A percentile compares a stretch with the other conserved stretches of the same genome.
Evolutionary conservation across 2,329 filamentous ascomycete species (phyloP).

Genomic region (Aaosphaeria arxii): DNA sequence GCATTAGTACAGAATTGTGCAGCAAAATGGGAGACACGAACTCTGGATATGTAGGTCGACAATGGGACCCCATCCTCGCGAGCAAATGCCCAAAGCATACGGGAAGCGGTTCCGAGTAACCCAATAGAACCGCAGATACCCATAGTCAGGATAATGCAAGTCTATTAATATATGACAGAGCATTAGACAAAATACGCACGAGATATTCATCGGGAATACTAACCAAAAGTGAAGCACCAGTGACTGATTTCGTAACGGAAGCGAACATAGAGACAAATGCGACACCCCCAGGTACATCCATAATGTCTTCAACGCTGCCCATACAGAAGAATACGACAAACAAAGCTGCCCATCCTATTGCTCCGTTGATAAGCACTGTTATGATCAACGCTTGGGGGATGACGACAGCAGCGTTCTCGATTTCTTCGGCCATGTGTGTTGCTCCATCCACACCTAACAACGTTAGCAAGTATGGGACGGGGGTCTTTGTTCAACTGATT

Average conservation of each 20-base stretch:
- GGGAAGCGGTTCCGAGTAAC: conserved; percentile 21
- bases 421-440: conserved; percentile 18
- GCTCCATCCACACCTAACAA: neutral
- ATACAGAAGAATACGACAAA: conserved; percentile 28
- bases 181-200: too few species aligned
- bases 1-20: too few species aligned
- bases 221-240: neutral
- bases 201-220: neutral
- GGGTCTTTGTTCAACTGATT: neutral
- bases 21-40: neutral
- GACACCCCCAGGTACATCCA: neutral
- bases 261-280: neutral
- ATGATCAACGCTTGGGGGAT: conserved; percentile 37
- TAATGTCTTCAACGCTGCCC: neutral
- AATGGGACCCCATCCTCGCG: conserved; percentile 30
- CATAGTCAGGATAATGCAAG: neutral
- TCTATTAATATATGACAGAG: neutral
- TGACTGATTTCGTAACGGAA: neutral
- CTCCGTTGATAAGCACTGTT: conserved; percentile 36
- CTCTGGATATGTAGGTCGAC: neutral
- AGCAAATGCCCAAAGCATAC: conserved; percentile 31
- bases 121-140: neutral
- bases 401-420: conserved; percentile 22
- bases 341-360: conserved; percentile 35
- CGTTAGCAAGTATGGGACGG: neutral